Conservation (phyloP, 1,139 yeast species). For the Kodamaea suecica region DNA sequence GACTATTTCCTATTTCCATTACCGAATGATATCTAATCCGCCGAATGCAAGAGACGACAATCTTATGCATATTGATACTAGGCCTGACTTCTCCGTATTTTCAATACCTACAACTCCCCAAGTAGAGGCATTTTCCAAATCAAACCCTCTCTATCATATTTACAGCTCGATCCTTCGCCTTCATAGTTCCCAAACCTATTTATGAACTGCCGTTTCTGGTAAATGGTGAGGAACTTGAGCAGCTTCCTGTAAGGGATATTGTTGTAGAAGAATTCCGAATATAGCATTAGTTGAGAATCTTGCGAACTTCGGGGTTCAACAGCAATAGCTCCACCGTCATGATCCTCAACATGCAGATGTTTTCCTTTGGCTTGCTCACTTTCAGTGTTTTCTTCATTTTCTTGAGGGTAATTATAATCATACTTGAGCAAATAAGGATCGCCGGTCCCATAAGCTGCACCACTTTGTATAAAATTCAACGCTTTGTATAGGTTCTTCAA, state of each 20-base stretch:
- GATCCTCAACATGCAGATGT: not conserved
- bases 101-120: constrained; percentile 32
- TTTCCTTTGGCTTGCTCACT: constrained; percentile 8
- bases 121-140: constrained; percentile 53
- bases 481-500: constrained; percentile 44
- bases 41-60: too few relatives aligned
- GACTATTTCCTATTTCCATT: too few relatives aligned
- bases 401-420: constrained; percentile 22
- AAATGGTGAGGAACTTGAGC: constrained; percentile 47
- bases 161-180: constrained; percentile 19
- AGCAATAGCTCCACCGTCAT: constrained; percentile 4
- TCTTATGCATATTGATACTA: too few relatives aligned
- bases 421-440: constrained; percentile 26
- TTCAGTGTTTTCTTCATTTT: constrained; percentile 17
- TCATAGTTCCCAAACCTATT: constrained; percentile 45
- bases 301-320: not conserved
- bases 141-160: constrained; percentile 41
- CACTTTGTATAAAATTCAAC: constrained; percentile 34
- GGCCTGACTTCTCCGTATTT: not conserved
- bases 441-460: constrained; percentile 31
- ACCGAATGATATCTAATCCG: too few relatives aligned
- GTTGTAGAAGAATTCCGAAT: constrained; percentile 24
- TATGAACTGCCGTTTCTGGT: constrained; percentile 47
- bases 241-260: constrained; percentile 34
- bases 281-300: not conserved